Base-by-base conservation (phyloP, 805 yeast genomes). In the Ogataea paraovalis region DNA sequence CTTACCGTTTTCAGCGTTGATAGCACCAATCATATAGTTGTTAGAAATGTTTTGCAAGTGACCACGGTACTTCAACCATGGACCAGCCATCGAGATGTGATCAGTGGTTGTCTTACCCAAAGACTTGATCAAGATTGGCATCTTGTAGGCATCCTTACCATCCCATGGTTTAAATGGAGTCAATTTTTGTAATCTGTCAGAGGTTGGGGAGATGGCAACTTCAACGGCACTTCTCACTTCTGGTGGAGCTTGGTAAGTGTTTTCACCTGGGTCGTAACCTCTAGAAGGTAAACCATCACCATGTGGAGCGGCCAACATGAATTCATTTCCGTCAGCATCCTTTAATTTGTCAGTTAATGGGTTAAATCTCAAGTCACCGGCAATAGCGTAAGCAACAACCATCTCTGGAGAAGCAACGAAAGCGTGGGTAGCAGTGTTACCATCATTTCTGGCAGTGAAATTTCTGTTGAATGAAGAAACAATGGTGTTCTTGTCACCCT, bases 51-150 rank as follows among this genome's bases (percentile, higher is more conserved):
- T 92, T 79, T 90, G 92, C 78, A 92, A 81, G 79, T 92, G 99
- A 75, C 99, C 99, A 81, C 97, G 88, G 92, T 92, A 92, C 79
- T 92, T 92, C 82, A 92, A 87, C 99, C 99, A 92, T 69, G 98
- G 97, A 76, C 99, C 99, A 68, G 99, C 99, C 96, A 89, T 91
- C 66, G 98, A 92, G 66, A 92, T 92, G 78, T 92, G 99, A 78
- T 92, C 99, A 62, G 99, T 92, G 65, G 99, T 92, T 71, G 97
- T 91, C 82, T 92, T 92, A 77, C 97, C 98, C 55, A 85, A 77
- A 60, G 97, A 87, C 79, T 94, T 92, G 75, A 92, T 88, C 75
- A 92, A 83, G 64, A 92, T 92, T 73, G 97, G 97, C 79, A 92
- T 75, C 68, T 78, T 78, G 58, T 71, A 68, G 63, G 95, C 89